Conservation (phyloP, 179 eudicot genomes). For the Patellifolia procumbens region DNA sequence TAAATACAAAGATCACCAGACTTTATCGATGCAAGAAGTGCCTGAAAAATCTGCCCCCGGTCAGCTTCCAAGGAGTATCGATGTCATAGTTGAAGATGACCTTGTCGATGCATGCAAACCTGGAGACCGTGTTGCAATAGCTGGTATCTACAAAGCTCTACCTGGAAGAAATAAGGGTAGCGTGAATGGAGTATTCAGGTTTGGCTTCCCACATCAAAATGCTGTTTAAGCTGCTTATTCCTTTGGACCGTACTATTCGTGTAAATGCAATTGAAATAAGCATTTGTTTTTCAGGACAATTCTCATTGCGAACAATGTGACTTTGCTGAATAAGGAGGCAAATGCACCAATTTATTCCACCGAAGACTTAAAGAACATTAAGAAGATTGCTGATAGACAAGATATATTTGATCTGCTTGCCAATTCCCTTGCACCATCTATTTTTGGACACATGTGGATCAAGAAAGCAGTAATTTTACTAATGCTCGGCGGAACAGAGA, state of each 20-base stretch:
- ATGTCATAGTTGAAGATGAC: conserved; percentile 92
- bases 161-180: conserved; percentile 96
- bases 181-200: conserved; percentile 99
- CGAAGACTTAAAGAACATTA: conserved; percentile 75
- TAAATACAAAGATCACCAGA: conserved; percentile 97
- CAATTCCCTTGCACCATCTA: conserved; percentile 95
- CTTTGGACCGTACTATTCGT: not conserved
- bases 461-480: conserved; percentile 90
- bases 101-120: conserved; percentile 97
- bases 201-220: conserved; percentile 11
- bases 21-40: conserved; percentile 96
- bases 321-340: conserved; percentile 92
- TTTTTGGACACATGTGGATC: conserved; percentile 95
- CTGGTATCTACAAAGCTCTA: conserved; percentile 94
- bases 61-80: conserved; percentile 95
- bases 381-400: conserved; percentile 73
- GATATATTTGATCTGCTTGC: conserved; percentile 81
- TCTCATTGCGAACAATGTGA: conserved; percentile 90
- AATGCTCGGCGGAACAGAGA: conserved; percentile 96
- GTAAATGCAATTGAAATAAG: not conserved
- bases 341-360: conserved; percentile 76
- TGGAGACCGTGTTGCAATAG: conserved; percentile 96
- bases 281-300: conserved; percentile 62
- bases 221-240: conserved; percentile 6
- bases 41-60: conserved; percentile 99